These are phyloP conservation scores for Fusarium stilboides DNA, from an alignment of 2,329 filamentous ascomycete genomes.

Conservation along the genomic window DNA sequence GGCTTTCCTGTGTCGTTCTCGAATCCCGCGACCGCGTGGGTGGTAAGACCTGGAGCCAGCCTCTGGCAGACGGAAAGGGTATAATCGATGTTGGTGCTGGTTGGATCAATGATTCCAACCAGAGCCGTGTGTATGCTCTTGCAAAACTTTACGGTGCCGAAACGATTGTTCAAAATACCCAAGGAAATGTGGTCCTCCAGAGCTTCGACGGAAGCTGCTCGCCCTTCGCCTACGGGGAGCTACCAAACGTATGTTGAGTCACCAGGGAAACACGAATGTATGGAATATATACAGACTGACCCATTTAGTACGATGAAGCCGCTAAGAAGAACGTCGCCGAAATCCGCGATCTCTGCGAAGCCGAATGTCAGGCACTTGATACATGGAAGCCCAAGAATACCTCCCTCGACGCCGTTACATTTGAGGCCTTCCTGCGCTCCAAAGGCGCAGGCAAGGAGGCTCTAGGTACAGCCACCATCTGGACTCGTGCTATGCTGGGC, in stretches of 20 bases:
- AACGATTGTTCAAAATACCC: background rate
- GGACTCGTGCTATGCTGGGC: conserved; percentile 29
- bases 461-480: conserved; percentile 15
- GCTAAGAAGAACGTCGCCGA: too few species aligned
- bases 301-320: background rate
- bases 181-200: background rate
- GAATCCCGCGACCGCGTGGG: conserved; percentile 6
- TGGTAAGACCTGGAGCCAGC: conserved; percentile 1
- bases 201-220: background rate
- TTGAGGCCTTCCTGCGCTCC: background rate
- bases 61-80: background rate
- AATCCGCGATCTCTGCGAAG: too few species aligned
- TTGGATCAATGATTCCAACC: conserved; percentile 6
- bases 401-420: background rate
- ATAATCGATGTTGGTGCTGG: background rate
- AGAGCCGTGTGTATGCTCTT: background rate
- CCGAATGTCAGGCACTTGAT: background rate
- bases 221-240: background rate
- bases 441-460: background rate
- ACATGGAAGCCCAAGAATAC: background rate
- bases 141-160: background rate
- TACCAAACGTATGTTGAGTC: background rate
- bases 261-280: too few species aligned
- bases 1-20: background rate
- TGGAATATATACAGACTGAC: too few species aligned